Percentiles rank a stretch among this genome's conserved stretches.
These are phyloP conservation scores for Apiotrichum brassicae DNA, from an alignment of 1,284 basidiomycete species.

Conservation along the genomic window DNA sequence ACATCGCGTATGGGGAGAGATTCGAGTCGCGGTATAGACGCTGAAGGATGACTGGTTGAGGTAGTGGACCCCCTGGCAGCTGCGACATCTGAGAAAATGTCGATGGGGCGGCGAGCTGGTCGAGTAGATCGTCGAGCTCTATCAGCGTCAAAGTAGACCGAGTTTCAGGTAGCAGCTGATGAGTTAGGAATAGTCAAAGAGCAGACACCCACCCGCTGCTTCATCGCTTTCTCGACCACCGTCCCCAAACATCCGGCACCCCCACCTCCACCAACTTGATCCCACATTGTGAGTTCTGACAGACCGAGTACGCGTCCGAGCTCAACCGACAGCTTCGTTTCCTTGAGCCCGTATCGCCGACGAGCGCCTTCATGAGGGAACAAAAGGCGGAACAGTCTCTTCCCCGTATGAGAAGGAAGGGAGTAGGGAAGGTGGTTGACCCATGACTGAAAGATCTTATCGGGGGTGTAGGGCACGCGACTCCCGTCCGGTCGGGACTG, in stretches of 20 bases:
- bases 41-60: slow-evolving; percentile 16
- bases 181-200: background rate
- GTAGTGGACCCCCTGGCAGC: background rate
- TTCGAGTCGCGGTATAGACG: slow-evolving; percentile 17
- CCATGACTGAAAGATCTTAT: slow-evolving; percentile 37
- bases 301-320: slow-evolving; percentile 54
- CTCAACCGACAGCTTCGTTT: slow-evolving; percentile 56
- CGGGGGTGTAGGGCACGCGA: slow-evolving; percentile 7
- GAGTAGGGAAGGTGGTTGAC: slow-evolving; percentile 27
- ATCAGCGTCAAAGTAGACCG: slow-evolving; percentile 28
- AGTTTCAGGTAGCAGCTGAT: background rate
- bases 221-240: slow-evolving; percentile 54
- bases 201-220: background rate
- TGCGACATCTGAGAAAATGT: slow-evolving; percentile 54
- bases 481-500: background rate
- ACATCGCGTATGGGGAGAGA: slow-evolving; percentile 57
- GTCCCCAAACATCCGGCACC: slow-evolving; percentile 63
- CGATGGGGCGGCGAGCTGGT: slow-evolving; percentile 64
- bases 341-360: slow-evolving; percentile 67
- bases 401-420: slow-evolving; percentile 27
- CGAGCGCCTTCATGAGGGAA: slow-evolving; percentile 70
- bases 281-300: slow-evolving; percentile 52
- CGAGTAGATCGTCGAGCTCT: slow-evolving; percentile 60
- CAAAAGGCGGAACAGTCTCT: slow-evolving; percentile 60
- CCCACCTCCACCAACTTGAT: slow-evolving; percentile 32